phyloP scores from a whole-genome alignment of 148 eudicot genomes.

The Spergularia bocconei region DNA sequence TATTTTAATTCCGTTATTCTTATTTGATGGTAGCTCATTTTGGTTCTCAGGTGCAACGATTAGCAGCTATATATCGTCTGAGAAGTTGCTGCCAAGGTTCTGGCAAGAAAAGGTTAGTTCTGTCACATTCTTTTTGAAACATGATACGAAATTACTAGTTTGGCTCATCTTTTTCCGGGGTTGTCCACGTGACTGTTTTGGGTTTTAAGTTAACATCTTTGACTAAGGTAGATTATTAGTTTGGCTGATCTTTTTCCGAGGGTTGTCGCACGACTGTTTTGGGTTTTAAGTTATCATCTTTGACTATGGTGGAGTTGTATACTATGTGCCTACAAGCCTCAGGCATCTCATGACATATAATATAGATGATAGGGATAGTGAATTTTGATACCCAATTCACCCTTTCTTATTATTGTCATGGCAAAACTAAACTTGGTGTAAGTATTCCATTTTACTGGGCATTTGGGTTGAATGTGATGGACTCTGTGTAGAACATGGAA shows the following conservation, averaged over 20 bases:
- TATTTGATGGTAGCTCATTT: not conserved
- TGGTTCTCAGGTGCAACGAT: constrained; percentile 59
- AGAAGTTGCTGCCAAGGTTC: constrained; percentile 65
- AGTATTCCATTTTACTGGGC: no score
- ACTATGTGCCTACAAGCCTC: not conserved
- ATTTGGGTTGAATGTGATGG: no score
- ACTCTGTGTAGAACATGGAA: no score
- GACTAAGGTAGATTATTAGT: not conserved
- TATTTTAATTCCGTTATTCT: not conserved
- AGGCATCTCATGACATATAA: constrained; percentile 1
- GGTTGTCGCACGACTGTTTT: not conserved
- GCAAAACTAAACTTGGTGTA: no score
- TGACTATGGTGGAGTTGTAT: not conserved
- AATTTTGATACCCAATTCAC: no score
- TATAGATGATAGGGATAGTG: not conserved
- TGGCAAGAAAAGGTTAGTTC: constrained; percentile 74
- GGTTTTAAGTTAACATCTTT: constrained; percentile 4
- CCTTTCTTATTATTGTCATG: no score
- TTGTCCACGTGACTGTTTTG: not conserved
- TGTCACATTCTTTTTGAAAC: not conserved
- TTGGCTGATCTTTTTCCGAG: not conserved
- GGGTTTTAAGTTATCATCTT: constrained; percentile 3
- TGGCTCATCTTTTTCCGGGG: not conserved
- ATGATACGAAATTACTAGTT: not conserved
- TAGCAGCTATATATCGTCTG: constrained; percentile 82